Base-by-base conservation (phyloP, 106 monocot species). In the Vanilla planifolia region DNA sequence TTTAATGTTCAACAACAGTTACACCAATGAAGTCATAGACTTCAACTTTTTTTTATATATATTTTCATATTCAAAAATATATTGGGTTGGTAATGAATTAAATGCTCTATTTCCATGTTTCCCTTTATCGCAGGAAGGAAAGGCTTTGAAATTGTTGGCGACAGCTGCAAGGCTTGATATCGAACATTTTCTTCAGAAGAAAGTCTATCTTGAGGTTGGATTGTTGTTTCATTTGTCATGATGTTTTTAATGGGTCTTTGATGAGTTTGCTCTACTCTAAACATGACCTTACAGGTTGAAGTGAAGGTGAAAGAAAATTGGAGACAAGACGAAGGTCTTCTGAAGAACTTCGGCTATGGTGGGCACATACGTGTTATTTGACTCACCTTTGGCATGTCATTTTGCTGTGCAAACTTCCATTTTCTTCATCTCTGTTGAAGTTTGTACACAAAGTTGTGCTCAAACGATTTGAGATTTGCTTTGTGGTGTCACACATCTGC, bases 121-220 rank as follows among this genome's bases (percentile, higher is more conserved):
- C 30, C 8, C 25, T 43, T 0, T n/a, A 28, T 6, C 55, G 14
- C 74, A 96, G 96, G 87, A 90, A 65, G 96, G 96, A 4, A 96
- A 73, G 73, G 96, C 96, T 13, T 63, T 96, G 51, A 96, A 96
- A 68, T 43, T 90, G 43, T 70, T 96, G 60, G 96, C 96, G 64
- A 96, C 96, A 32, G 96, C 96, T 35, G 83, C 96, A 55, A 83
- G 90, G 70, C 87, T 98, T 27, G 91, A 91, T 53, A 91, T 91
- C 35, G 87, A 98, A 75, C 91, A 91, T 74, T 98, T 91, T 64
- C 67, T 96, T 61, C 87, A 87, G 60, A 96, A 96, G 69, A 96
- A 91, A 69, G 84, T 91, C 43, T 96, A 43, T 64, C 76, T 96
- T 33, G 91, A 96, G 91, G 96, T 91, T 33, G 34, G 15, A 35